Base-by-base conservation (phyloP, 176 grass and related monocot species). In the Zoysia japonica region DNA sequence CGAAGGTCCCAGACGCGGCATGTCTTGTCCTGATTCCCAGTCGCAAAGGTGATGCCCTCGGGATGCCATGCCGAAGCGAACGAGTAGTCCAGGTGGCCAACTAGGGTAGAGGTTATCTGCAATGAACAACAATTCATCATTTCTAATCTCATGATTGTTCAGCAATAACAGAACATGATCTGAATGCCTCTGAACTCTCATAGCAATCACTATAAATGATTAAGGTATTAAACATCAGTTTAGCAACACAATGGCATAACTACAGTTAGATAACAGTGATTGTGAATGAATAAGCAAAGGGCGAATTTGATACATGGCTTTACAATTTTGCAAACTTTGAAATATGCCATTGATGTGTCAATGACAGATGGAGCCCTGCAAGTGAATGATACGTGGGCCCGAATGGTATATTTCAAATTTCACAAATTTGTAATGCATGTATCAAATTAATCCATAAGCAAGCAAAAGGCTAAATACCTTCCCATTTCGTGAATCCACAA, bases 11-110 rank as follows among this genome's bases (percentile, higher is more conserved):
- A 98, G 4, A 98, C 67, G 0, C 95, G 89, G 70, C 95, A 98
- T 2, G 92, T 92, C 77, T 94, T 98, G 66, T 98, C 95, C 74
- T 98, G 95, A 77, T 98, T 98, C 17, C 95, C 95, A 0, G 95
- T 98, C 10, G 89, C 90, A 0, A 98, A 92, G 13, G 88, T 92
- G 51, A 7, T 52, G 4, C 89, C 87, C 0, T 88, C 73, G 0
- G 95, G 95, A 20, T 92, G 81, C 94, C 94, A 97, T 54, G 91
- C 91, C 0, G 94, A 92, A 15, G 94, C 94, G 45, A 98, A 98
- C 45, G 95, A 97, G 71, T 90, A 97, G 71, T 97, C 95, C 28
- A 81, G 62, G 88, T 97, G 95, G 56, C 94, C 94, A 46, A 82
- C 64, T 64, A 97, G 40, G 60, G 89, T 88, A 77, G 89, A 95